These are phyloP conservation scores for Leucocoprinus leucothites DNA, from an alignment of 768 basidiomycete genomes.

Conservation along the genomic window DNA sequence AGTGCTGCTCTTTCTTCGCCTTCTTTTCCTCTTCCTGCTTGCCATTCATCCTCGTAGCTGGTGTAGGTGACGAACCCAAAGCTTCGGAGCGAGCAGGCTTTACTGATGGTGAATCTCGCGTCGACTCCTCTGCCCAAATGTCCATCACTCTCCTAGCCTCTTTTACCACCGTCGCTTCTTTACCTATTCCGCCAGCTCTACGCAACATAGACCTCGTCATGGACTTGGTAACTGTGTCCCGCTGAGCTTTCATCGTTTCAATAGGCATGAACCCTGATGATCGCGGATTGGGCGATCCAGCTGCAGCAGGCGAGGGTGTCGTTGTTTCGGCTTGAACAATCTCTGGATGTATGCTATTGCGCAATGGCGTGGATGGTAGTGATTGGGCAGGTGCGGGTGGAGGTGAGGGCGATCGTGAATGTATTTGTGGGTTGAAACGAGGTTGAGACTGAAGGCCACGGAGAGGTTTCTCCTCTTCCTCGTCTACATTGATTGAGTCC, in stretches of 20 bases:
- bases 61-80: no score
- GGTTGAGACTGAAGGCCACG: background rate
- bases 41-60: background rate
- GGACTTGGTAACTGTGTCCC: constrained; percentile 26
- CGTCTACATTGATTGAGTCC: background rate
- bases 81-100: background rate
- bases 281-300: constrained; percentile 56
- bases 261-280: constrained; percentile 77
- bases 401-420: background rate
- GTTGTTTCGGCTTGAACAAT: background rate
- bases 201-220: constrained; percentile 14
- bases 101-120: background rate
- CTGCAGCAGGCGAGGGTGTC: constrained; percentile 7
- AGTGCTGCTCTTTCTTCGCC: constrained; percentile 1
- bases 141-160: constrained; percentile 37
- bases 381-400: background rate
- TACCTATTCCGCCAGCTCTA: constrained; percentile 20
- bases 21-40: background rate
- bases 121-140: constrained; percentile 30
- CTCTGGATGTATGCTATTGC: background rate
- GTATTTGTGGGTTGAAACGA: background rate
- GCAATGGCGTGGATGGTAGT: background rate
- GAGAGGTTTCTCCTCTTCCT: background rate
- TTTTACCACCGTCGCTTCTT: constrained; percentile 29
- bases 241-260: constrained; percentile 36